Conservation (phyloP, 768 basidiomycete species). For the Tricholoma furcatifolium region DNA sequence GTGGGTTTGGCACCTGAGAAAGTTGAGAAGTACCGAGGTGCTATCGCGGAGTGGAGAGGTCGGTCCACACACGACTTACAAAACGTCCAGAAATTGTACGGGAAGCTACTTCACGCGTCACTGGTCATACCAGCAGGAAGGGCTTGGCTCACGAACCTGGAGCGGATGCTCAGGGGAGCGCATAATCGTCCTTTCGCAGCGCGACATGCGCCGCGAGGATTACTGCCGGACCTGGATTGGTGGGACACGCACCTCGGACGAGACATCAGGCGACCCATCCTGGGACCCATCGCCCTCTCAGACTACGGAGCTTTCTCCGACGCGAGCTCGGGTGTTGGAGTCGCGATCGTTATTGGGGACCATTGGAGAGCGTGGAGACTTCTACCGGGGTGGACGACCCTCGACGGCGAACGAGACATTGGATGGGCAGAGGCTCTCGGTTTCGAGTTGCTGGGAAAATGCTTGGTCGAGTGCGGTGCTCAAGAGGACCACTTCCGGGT, state of each 20-base stretch:
- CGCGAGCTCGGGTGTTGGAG: slow-evolving; percentile 25
- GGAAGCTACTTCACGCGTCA: no score
- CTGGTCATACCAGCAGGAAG: no score
- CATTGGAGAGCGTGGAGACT: slow-evolving; percentile 30
- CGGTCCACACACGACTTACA: slow-evolving; percentile 17
- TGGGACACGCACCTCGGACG: slow-evolving; percentile 16
- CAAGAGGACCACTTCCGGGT: slow-evolving; percentile 17
- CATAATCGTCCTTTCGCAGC: slow-evolving; percentile 25
- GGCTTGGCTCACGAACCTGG: no score
- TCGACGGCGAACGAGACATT: slow-evolving; percentile 28
- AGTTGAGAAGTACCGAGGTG: slow-evolving; percentile 1
- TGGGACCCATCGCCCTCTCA: slow-evolving; percentile 17
- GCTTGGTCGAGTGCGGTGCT: background rate
- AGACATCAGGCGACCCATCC: slow-evolving; percentile 15
- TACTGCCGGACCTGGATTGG: slow-evolving; percentile 22
- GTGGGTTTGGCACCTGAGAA: background rate
- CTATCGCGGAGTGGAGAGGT: slow-evolving; percentile 19
- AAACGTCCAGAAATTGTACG: slow-evolving; percentile 26
- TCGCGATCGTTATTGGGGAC: slow-evolving; percentile 22
- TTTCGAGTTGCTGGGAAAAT: slow-evolving; percentile 30
- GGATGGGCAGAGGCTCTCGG: slow-evolving; percentile 42
- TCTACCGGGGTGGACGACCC: slow-evolving; percentile 22
- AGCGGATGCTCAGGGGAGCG: slow-evolving; percentile 23
- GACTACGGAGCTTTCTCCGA: slow-evolving; percentile 31
- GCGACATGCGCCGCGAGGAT: slow-evolving; percentile 2